Percentiles rank a stretch among this genome's conserved stretches.
Conservation (phyloP, 1,284 basidiomycete species). For the Boletus semigastroideus region DNA sequence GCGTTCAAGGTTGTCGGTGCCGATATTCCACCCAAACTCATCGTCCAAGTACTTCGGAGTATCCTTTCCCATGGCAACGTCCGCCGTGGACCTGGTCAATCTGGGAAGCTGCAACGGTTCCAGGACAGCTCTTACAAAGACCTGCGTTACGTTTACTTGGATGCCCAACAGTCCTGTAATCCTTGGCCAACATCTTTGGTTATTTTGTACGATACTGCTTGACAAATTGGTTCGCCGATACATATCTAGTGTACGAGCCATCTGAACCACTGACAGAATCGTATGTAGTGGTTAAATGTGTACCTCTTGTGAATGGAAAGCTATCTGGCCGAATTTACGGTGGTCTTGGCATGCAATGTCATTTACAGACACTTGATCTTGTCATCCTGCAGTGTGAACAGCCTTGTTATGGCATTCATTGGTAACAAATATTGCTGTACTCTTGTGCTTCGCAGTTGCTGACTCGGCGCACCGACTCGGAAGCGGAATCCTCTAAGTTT, state of each 20-base stretch:
- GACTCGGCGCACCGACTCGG: no score
- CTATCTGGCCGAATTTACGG: no score
- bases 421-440: no score
- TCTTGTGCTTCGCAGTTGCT: no score
- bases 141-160: slow-evolving; percentile 47
- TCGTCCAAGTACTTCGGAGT: slow-evolving; percentile 47
- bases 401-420: neutral
- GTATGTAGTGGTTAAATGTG: no score
- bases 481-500: no score
- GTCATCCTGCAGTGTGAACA: neutral
- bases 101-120: slow-evolving; percentile 52
- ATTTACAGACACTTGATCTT: no score
- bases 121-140: slow-evolving; percentile 32
- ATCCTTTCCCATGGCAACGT: slow-evolving; percentile 51
- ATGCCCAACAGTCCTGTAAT: slow-evolving; percentile 39
- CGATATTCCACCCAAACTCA: slow-evolving; percentile 53
- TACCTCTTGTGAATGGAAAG: no score
- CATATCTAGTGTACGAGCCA: neutral
- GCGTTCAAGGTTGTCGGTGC: slow-evolving; percentile 57
- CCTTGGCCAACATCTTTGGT: slow-evolving; percentile 56
- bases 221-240: slow-evolving; percentile 2
- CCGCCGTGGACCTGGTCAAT: slow-evolving; percentile 50
- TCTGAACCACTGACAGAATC: neutral
- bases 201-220: slow-evolving; percentile 38
- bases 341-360: no score